These are phyloP conservation scores for Huntiella omanensis DNA, from an alignment of 2,329 filamentous ascomycete species.

Conservation along the genomic window DNA sequence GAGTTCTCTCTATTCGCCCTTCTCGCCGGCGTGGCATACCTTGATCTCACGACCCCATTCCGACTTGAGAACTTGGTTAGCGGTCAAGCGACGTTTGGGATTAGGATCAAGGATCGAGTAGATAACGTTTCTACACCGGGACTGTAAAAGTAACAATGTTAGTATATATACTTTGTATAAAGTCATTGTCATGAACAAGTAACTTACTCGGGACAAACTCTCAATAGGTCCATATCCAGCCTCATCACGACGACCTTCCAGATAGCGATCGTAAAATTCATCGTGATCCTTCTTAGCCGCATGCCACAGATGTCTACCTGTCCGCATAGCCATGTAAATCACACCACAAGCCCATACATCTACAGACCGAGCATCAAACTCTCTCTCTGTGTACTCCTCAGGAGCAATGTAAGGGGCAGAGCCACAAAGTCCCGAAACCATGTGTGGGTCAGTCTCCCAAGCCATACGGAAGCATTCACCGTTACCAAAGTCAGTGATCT, in stretches of 20 bases:
- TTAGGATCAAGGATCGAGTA: slow-evolving; percentile 97
- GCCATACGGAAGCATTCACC: slow-evolving; percentile 99
- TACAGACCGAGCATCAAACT: slow-evolving; percentile 94
- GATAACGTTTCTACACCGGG: slow-evolving; percentile 93
- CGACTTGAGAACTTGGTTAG: slow-evolving; percentile 90
- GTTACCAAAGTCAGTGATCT: slow-evolving; percentile 97
- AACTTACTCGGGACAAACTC: slow-evolving; percentile 74
- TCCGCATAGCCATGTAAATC: slow-evolving; percentile 99
- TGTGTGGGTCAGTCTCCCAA: slow-evolving; percentile 95
- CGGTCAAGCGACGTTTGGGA: slow-evolving; percentile 76
- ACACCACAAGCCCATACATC: slow-evolving; percentile 97
- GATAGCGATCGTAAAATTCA: slow-evolving; percentile 88
- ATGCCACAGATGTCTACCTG: slow-evolving; percentile 86
- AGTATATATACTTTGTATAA: not conserved
- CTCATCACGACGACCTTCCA: slow-evolving; percentile 82
- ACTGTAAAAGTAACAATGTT: slow-evolving; percentile 32
- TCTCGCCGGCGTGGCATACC: slow-evolving; percentile 88
- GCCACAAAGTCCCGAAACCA: slow-evolving; percentile 92
- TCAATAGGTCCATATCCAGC: slow-evolving; percentile 95
- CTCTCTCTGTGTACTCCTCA: slow-evolving; percentile 85
- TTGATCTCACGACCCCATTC: slow-evolving; percentile 98
- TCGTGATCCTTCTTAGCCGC: slow-evolving; percentile 95
- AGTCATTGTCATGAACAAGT: not conserved
- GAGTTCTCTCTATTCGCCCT: slow-evolving; percentile 41
- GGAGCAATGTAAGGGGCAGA: slow-evolving; percentile 95